Base-by-base conservation (phyloP, 768 basidiomycete genomes). In the Pulveroboletus sp. region DNA sequence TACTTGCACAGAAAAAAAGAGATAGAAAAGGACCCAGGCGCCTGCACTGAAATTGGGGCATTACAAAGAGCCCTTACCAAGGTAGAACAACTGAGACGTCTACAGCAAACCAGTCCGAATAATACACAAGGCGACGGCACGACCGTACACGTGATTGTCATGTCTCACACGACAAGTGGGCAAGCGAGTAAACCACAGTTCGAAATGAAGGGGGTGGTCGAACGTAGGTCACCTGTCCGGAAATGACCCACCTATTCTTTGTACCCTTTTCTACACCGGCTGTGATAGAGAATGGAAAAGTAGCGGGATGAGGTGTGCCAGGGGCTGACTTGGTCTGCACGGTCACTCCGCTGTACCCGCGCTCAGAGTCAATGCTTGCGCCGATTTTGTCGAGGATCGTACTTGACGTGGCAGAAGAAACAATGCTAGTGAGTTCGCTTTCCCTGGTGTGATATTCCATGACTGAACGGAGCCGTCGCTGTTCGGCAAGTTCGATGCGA, bases 221-320 rank as follows among this genome's bases (percentile, higher is more conserved):
- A 27, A 55, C 5, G 7, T 18, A 12, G 17, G 18, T 21, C 30
- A 47, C 14, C 26, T 30, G 33, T 37, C 11, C 8, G 36, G 14
- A 40, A 44, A 27, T 8, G 18, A 70, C 77, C 44, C 45, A 90
- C 86, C 95, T 76, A 59, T 98, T 98, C 76, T 96, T 93, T 17
- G 83, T 76, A 8, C 95, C 95, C 62, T 95, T 89, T 70, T 98
- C 95, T 9, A 98, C 82, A 2, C 90, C 95, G 6, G 95, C 95
- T 0, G 91, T 95, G 54, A 98, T 98, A 46, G 89, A 91, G 65
- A 86, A 96, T 8, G 93, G 93, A 86, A 94, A 47, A 43, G 39
- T 38, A 5, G 46, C 18, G 8, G 45, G 51, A 32, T 55, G 50
- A 11, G 64, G 61, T 1, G 60, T 59, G 6, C 50, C 50, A 17